These are phyloP conservation scores for Teunomyces lycoperdinae DNA, from an alignment of 805 yeast species.

Conservation along the genomic window DNA sequence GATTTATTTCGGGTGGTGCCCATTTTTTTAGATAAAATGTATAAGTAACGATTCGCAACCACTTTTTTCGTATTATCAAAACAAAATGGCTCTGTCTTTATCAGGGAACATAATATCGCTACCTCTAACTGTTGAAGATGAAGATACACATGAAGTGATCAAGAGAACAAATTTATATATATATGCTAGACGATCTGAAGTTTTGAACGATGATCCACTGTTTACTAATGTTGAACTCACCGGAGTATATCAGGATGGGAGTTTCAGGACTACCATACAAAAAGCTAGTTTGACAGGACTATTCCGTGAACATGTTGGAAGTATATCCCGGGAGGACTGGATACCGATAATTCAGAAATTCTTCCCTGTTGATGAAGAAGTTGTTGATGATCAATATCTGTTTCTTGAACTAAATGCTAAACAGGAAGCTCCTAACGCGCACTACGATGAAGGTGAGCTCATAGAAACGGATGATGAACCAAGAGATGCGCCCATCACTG, in stretches of 20 bases:
- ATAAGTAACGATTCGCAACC: neutral
- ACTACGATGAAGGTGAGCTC: slow-evolving; percentile 5
- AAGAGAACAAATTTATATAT: slow-evolving; percentile 15
- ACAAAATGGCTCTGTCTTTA: slow-evolving; percentile 1
- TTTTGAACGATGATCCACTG: slow-evolving; percentile 7
- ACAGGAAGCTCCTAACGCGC: slow-evolving; percentile 1
- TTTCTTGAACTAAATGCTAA: slow-evolving; percentile 1
- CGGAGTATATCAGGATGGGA: slow-evolving; percentile 20
- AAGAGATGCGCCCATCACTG: slow-evolving; percentile 3
- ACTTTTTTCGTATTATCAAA: neutral
- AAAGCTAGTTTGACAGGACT: neutral
- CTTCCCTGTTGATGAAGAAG: slow-evolving; percentile 15
- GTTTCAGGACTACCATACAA: slow-evolving; percentile 16
- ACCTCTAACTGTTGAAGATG: slow-evolving; percentile 20
- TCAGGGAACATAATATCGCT: slow-evolving; percentile 6
- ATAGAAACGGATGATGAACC: slow-evolving; percentile 11
- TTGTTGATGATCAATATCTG: neutral
- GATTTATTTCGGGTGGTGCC: slow-evolving; percentile 84
- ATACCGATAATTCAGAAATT: slow-evolving; percentile 12
- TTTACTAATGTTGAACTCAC: slow-evolving; percentile 13
- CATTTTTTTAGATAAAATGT: slow-evolving; percentile 46
- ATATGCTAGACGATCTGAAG: slow-evolving; percentile 11
- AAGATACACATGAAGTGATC: slow-evolving; percentile 8
- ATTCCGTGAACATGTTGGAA: slow-evolving; percentile 4
- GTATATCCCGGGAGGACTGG: slow-evolving; percentile 18